phyloP scores from a whole-genome alignment of 1,139 yeast genomes.

The Pichia sp. region DNA sequence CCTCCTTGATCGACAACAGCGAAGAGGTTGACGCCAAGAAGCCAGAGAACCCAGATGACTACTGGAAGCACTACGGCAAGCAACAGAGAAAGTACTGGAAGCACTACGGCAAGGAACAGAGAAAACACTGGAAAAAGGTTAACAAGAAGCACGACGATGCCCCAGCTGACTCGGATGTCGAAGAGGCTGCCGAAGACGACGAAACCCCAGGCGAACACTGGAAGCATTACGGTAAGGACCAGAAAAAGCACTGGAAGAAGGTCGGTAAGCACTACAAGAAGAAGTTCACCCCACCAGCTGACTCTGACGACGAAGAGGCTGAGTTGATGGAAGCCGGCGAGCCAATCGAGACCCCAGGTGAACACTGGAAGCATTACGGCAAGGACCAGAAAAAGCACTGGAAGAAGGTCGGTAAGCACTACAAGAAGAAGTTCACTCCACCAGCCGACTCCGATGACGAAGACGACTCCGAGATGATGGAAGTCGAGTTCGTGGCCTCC shows the following conservation, averaged over 20 bases:
- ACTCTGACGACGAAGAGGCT: constrained; percentile 16
- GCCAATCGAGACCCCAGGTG: constrained; percentile 16
- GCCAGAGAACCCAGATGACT: constrained; percentile 6
- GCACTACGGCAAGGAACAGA: constrained; percentile 22
- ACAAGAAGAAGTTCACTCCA: constrained; percentile 25
- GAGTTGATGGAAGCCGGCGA: constrained; percentile 9
- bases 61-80: constrained; percentile 10
- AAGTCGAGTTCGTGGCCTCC: constrained; percentile 5
- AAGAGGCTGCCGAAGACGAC: constrained; percentile 9
- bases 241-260: constrained; percentile 29
- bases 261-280: constrained; percentile 26
- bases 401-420: constrained; percentile 28
- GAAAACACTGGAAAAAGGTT: constrained; percentile 28
- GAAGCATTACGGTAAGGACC: constrained; percentile 22
- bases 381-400: constrained; percentile 28
- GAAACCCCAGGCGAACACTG: constrained; percentile 18
- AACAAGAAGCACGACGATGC: constrained; percentile 27
- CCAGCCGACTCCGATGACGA: constrained; percentile 19
- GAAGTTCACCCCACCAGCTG: constrained; percentile 22
- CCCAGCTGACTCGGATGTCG: constrained; percentile 19
- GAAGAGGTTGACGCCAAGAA: constrained; percentile 14
- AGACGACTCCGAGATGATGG: constrained; percentile 7
- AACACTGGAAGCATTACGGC: constrained; percentile 19
- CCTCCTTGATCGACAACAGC: constrained; percentile 6
- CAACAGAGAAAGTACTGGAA: constrained; percentile 18